Evolutionary conservation across 192 early-diverging fungal genomes (phyloP), one percentile per base, ranked within the genome.

Genomic region (Coemansia sp.): DNA sequence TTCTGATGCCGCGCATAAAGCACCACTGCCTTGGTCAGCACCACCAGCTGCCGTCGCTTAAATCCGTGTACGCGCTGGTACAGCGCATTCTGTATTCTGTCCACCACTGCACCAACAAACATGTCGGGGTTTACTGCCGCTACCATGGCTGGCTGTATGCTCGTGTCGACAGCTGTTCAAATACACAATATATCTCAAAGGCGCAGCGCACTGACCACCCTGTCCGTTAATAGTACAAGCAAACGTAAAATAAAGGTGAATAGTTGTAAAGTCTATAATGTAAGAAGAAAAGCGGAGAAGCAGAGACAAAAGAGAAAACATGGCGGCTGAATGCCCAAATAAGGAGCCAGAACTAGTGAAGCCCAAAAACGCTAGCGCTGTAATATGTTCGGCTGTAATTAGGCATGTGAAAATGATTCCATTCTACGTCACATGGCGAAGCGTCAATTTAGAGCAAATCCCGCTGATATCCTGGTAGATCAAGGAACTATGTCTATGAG

Each of bases 1-100:
- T 60, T 67, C 27, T 74, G 77, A 51, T 80, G 72, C 61, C 62
- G 69, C 25, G 71, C 72, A 43, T 80, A 80, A 21, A 68, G 29
- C 22, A 65, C 35, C n/a, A 71, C 71, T 12, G 59, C 39, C 35
- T 49, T 58, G 45, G 65, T 65, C 54, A 79, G 62, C 47, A 64
- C 14, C 39, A 10, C 77, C 35, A 73, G 68, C 55, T 73, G 77
- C 29, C 32, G 50, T 10, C 39, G 71, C 65, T 71, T 60, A 50
- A 70, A 67, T 43, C 41, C 56, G 52, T 68, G 77, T 35, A 73
- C 72, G 10, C 60, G 53, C 23, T 53, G 54, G 64, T 65, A 67
- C 22, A 79, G 67, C 17, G 41, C 67, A 53, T 64, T 48, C 32
- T 79, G 67, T 4, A 79, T 66, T 51, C 56, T 64, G 53, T 67